These are phyloP conservation scores for Solanum corneliomulleri DNA, from an alignment of 257 asterid species.

Conservation along the genomic window DNA sequence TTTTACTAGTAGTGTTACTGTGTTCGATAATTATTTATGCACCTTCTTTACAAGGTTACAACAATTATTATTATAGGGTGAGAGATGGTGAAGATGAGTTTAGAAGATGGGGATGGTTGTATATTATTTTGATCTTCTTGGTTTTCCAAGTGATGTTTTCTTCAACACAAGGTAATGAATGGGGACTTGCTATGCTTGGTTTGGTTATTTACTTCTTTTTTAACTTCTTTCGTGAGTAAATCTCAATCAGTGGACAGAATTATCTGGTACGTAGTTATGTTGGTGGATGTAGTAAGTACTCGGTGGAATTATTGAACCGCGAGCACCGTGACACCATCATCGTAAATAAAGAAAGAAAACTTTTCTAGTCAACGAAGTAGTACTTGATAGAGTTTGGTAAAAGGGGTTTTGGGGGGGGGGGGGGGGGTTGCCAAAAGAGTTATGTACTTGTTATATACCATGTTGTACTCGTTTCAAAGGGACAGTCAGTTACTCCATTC, in stretches of 20 bases:
- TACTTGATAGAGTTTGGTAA: background rate
- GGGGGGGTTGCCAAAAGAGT: no score
- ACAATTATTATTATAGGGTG: constrained; percentile 3
- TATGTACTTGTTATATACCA: background rate
- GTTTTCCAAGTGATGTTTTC: background rate
- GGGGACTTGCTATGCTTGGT: constrained; percentile 10
- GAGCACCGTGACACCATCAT: no score
- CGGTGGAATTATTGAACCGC: background rate
- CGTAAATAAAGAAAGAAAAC: background rate
- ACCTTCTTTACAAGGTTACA: constrained; percentile 14
- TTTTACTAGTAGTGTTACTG: constrained; percentile 31
- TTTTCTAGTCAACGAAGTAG: background rate
- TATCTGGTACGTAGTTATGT: background rate
- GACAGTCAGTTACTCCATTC: background rate
- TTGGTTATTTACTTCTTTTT: background rate
- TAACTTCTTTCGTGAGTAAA: background rate
- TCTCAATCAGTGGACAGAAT: background rate
- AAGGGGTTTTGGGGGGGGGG: no score
- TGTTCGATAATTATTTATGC: constrained; percentile 29
- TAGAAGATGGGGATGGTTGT: constrained; percentile 3
- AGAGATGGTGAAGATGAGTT: background rate
- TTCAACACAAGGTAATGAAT: background rate
- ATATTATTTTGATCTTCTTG: constrained; percentile 2
- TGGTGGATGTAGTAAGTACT: background rate
- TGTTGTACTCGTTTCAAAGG: background rate